phyloP scores from a whole-genome alignment of 805 yeast genomes.

The Lachancea sp. region DNA sequence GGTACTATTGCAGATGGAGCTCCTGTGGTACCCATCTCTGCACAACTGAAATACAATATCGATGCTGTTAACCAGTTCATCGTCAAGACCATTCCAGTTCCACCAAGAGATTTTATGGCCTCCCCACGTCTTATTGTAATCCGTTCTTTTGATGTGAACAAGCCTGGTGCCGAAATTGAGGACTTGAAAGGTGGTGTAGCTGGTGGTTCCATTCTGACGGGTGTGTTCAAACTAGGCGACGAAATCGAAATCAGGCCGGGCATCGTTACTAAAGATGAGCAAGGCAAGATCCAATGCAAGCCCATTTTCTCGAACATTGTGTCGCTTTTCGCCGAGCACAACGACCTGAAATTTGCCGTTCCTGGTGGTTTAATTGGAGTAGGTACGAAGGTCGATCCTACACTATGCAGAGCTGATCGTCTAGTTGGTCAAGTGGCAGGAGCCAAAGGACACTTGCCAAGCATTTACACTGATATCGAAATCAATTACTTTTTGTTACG shows the following conservation, averaged over 20 bases:
- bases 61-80: conserved; percentile 98
- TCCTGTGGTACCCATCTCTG: conserved; percentile 97
- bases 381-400: conserved; percentile 98
- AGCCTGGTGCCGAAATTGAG: conserved; percentile 96
- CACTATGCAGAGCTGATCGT: conserved; percentile 98
- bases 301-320: conserved; percentile 93
- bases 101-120: conserved; percentile 89
- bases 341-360: conserved; percentile 95
- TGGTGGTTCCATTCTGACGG: conserved; percentile 95
- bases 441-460: conserved; percentile 91
- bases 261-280: conserved; percentile 92
- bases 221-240: conserved; percentile 95
- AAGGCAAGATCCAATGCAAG: conserved; percentile 82
- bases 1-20: conserved; percentile 99
- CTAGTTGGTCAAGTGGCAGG: conserved; percentile 99
- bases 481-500: conserved; percentile 94
- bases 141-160: conserved; percentile 97
- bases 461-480: conserved; percentile 94
- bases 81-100: conserved; percentile 90
- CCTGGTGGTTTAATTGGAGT: conserved; percentile 99
- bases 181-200: conserved; percentile 99
- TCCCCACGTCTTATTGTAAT: conserved; percentile 94
- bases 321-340: conserved; percentile 94
- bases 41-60: conserved; percentile 95
- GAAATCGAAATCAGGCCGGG: conserved; percentile 99